These are phyloP conservation scores for Carex parvula DNA, from an alignment of 176 grass and related monocot genomes.

Conservation along the genomic window DNA sequence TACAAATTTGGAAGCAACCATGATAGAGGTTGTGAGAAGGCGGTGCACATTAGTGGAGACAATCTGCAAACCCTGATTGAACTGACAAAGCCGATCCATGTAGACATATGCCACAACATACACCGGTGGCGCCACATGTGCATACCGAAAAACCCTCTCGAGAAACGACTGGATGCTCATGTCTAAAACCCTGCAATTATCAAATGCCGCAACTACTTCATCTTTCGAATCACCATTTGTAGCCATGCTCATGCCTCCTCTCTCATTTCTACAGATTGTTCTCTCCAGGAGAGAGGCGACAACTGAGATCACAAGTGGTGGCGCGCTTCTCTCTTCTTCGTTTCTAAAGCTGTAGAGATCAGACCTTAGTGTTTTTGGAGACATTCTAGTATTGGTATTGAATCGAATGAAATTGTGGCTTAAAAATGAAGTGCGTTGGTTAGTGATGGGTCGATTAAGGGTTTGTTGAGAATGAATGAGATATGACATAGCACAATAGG, in stretches of 20 bases:
- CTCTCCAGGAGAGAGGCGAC: conserved; percentile 75
- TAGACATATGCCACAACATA: conserved; percentile 95
- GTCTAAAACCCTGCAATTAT: conserved; percentile 55
- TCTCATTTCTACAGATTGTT: conserved; percentile 70
- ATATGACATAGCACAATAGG: too few species aligned
- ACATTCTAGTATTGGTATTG: conserved; percentile 33
- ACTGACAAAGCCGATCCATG: conserved; percentile 68
- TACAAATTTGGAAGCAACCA: conserved; percentile 89
- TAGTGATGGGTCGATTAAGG: conserved; percentile 7
- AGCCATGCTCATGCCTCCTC: background rate
- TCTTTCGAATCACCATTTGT: background rate
- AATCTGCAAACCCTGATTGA: conserved; percentile 40
- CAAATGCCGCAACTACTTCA: conserved; percentile 37
- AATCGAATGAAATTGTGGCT: background rate
- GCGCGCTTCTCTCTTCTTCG: conserved; percentile 25
- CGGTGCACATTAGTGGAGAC: conserved; percentile 62
- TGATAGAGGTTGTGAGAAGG: conserved; percentile 59
- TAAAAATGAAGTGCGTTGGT: conserved; percentile 1
- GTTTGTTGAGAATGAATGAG: background rate
- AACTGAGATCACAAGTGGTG: conserved; percentile 59
- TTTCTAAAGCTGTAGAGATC: conserved; percentile 38
- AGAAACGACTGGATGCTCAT: conserved; percentile 62
- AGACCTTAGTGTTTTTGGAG: conserved; percentile 30
- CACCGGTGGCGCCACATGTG: conserved; percentile 48
- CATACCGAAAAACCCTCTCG: conserved; percentile 67